These are phyloP conservation scores for Cantharellus cinnabarinus DNA, from an alignment of 768 basidiomycete species.

Conservation along the genomic window DNA sequence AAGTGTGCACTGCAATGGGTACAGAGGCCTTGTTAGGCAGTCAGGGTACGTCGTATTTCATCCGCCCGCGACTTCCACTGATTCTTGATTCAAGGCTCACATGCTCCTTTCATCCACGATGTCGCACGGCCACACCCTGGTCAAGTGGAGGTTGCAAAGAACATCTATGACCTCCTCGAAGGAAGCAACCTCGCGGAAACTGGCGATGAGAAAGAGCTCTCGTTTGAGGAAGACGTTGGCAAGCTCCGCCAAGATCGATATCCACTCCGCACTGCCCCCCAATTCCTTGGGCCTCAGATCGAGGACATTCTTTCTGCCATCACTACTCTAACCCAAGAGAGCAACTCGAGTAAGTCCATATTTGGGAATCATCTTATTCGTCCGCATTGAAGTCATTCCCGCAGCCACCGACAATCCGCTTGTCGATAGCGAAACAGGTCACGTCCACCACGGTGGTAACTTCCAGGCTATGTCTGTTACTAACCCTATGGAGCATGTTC, in stretches of 20 bases:
- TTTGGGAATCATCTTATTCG: background rate
- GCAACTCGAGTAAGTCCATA: slow-evolving; percentile 51
- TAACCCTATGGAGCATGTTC: slow-evolving; percentile 75
- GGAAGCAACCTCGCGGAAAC: slow-evolving; percentile 47
- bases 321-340: slow-evolving; percentile 46
- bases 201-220: slow-evolving; percentile 47
- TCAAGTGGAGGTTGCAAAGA: slow-evolving; percentile 57
- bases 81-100: slow-evolving; percentile 23
- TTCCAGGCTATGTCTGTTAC: slow-evolving; percentile 80
- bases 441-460: slow-evolving; percentile 66
- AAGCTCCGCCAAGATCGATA: slow-evolving; percentile 56
- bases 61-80: background rate
- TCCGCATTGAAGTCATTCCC: background rate
- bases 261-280: slow-evolving; percentile 51
- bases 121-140: slow-evolving; percentile 63
- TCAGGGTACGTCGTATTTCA: slow-evolving; percentile 16
- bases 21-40: slow-evolving; percentile 63
- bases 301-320: slow-evolving; percentile 54
- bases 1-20: slow-evolving; percentile 67
- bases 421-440: slow-evolving; percentile 42
- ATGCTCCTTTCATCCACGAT: slow-evolving; percentile 60
- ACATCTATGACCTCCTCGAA: slow-evolving; percentile 45
- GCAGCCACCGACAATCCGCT: slow-evolving; percentile 81
- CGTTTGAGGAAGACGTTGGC: slow-evolving; percentile 51
- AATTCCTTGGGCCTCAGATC: slow-evolving; percentile 72